Evolutionary conservation across 176 grass and related monocot species (phyloP).

Genomic region (Raddia guianensis): DNA sequence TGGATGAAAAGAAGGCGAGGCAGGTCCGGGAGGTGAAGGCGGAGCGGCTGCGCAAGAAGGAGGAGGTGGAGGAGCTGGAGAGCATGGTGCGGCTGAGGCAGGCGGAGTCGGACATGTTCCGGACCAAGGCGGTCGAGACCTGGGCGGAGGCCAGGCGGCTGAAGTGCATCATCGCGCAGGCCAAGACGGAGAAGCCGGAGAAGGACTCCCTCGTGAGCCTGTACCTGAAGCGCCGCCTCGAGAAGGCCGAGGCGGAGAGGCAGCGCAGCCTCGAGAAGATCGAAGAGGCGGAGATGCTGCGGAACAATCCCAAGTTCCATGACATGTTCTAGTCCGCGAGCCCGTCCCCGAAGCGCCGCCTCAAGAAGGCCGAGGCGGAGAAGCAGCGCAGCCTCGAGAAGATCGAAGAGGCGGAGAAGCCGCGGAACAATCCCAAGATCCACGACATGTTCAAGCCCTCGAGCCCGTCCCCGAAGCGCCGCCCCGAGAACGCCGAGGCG

Average conservation of each 20-base stretch:
- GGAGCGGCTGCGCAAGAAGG: constrained; percentile 52
- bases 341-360: not conserved
- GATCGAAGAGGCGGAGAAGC: constrained; percentile 42
- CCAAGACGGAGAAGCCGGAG: constrained; percentile 76
- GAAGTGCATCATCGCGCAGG: constrained; percentile 52
- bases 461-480: not conserved
- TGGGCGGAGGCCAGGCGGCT: constrained; percentile 73
- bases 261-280: constrained; percentile 77
- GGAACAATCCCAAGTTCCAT: too few species aligned
- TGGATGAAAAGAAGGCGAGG: constrained; percentile 64
- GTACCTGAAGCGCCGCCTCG: constrained; percentile 79
- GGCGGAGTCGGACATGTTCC: constrained; percentile 91
- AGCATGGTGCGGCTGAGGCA: constrained; percentile 73
- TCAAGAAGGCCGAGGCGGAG: constrained; percentile 91
- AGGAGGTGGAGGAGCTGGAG: constrained; percentile 79
- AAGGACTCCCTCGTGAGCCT: constrained; percentile 75
- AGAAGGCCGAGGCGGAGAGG: constrained; percentile 91
- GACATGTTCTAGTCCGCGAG: too few species aligned
- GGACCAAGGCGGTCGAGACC: constrained; percentile 77
- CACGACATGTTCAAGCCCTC: too few species aligned
- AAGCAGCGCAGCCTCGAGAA: constrained; percentile 75
- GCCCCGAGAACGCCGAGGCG: constrained; percentile 78
- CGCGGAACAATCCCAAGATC: too few species aligned
- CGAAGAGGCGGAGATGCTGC: constrained; percentile 10
- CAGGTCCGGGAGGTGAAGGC: constrained; percentile 52